These are phyloP conservation scores for Fagopyrum homotropicum DNA, from an alignment of 148 eudicot species.

Conservation along the genomic window DNA sequence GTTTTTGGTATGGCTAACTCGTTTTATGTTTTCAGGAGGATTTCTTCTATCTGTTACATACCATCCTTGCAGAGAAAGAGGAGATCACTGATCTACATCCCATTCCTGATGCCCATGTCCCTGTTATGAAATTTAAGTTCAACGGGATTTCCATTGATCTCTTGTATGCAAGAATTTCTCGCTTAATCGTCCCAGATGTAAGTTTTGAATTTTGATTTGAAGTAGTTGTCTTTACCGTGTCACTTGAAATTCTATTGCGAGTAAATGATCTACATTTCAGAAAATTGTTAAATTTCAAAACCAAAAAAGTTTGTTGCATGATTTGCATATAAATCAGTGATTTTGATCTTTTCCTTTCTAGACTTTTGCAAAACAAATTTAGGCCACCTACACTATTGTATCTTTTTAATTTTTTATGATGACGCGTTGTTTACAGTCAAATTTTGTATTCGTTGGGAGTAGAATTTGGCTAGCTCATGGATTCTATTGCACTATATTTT, in stretches of 20 bases:
- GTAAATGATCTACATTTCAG: neutral
- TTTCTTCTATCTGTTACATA: constrained; percentile 51
- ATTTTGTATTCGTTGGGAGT: too few relatives aligned
- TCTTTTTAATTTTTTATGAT: too few relatives aligned
- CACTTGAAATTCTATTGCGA: neutral
- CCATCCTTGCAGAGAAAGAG: constrained; percentile 47
- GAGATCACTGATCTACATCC: constrained; percentile 84
- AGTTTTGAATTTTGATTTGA: constrained; percentile 18
- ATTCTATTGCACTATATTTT: neutral
- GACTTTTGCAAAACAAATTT: too few relatives aligned
- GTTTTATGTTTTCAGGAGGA: constrained; percentile 40
- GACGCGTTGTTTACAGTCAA: too few relatives aligned
- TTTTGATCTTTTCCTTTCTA: too few relatives aligned
- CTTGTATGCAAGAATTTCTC: constrained; percentile 67
- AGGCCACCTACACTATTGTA: too few relatives aligned
- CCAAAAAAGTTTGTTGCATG: neutral
- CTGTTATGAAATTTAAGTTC: constrained; percentile 81
- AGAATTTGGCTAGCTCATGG: too few relatives aligned
- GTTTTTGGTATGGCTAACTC: neutral
- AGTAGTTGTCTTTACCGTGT: neutral
- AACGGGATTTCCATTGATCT: constrained; percentile 78
- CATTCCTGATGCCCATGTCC: constrained; percentile 85
- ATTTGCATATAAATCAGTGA: neutral
- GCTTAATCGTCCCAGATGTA: constrained; percentile 76
- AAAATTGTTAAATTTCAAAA: neutral